Conservation (phyloP, 306 rosid species). For the Malus domestica region ASM211411v1 NC_041790.1:4896501-4897000, state of each 20-base stretch:
- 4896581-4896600: constrained; percentile 96
- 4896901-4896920: not conserved
- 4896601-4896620: constrained; percentile 83
- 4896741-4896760: constrained; percentile 33
- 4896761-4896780: constrained; percentile 66
- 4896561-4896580: constrained; percentile 93
- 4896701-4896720: not conserved
- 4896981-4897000: constrained; percentile 27
- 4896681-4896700: not conserved
- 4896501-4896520: not conserved
- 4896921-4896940: not conserved
- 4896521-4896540: constrained; percentile 6
- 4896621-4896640: constrained; percentile 94
- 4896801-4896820: constrained; percentile 80
- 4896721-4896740: not conserved
- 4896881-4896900: constrained; percentile 19
- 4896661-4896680: not conserved
- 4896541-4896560: constrained; percentile 19
- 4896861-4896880: constrained; percentile 99
- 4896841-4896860: constrained; percentile 96
- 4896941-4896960: not conserved
- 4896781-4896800: constrained; percentile 59
- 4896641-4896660: constrained; percentile 60
- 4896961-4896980: not conserved
- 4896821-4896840: constrained; percentile 86